Percentiles rank a stretch among this genome's conserved stretches.
Conservation (phyloP, 208 protist species). For the Lotmaria passim region DNA sequence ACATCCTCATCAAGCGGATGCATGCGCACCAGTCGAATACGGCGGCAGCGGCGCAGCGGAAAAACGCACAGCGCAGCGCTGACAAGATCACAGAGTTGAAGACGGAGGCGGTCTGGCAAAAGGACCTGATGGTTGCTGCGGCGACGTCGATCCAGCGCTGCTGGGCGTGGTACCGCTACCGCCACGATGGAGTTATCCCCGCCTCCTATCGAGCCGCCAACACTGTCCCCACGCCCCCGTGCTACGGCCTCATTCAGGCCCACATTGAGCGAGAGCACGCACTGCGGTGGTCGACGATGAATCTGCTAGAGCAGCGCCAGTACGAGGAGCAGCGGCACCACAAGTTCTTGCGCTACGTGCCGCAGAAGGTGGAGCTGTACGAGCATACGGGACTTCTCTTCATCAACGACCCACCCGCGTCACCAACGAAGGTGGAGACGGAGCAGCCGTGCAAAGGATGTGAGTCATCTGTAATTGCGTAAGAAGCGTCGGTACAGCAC, state of each 20-base stretch:
- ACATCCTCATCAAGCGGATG: slow-evolving; percentile 56
- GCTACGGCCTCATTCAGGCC: slow-evolving; percentile 61
- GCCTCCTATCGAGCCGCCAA: background rate
- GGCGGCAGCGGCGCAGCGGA: slow-evolving; percentile 29
- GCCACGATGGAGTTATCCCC: slow-evolving; percentile 27
- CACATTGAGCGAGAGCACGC: slow-evolving; percentile 56
- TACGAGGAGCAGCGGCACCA: slow-evolving; percentile 31
- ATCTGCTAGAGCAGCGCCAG: slow-evolving; percentile 45
- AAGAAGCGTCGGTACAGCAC: too few relatives aligned
- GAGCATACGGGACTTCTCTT: slow-evolving; percentile 19
- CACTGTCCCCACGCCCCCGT: slow-evolving; percentile 40
- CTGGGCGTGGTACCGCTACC: slow-evolving; percentile 71
- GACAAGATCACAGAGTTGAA: slow-evolving; percentile 51
- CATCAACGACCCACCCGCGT: background rate
- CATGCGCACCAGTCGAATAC: slow-evolving; percentile 6
- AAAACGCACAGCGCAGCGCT: slow-evolving; percentile 37
- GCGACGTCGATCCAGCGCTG: slow-evolving; percentile 76
- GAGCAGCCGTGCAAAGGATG: background rate
- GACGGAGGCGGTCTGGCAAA: slow-evolving; percentile 69
- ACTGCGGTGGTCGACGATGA: slow-evolving; percentile 49
- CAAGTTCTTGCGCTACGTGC: slow-evolving; percentile 39
- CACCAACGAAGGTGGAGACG: background rate
- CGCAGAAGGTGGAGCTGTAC: slow-evolving; percentile 20
- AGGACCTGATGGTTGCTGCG: slow-evolving; percentile 57
- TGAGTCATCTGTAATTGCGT: too few relatives aligned